phyloP scores from a whole-genome alignment of 2,329 filamentous ascomycete genomes.

The Helotiales sp. region DNA sequence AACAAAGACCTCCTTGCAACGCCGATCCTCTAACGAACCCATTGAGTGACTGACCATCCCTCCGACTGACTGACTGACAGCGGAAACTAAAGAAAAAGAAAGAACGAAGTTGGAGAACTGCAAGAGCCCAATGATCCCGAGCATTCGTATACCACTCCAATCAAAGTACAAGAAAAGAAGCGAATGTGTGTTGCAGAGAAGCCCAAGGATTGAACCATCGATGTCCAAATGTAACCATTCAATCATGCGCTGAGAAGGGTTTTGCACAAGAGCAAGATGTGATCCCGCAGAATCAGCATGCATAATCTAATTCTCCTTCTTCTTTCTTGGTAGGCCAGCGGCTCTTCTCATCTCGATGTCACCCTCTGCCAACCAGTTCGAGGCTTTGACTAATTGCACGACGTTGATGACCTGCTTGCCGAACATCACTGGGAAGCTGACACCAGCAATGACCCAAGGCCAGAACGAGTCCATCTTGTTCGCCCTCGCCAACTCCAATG shows the following conservation, averaged over 20 bases:
- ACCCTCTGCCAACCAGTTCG: slow-evolving; percentile 90
- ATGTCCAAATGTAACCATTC: slow-evolving; percentile 15
- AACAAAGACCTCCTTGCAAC: slow-evolving; percentile 22
- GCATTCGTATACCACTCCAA: slow-evolving; percentile 20
- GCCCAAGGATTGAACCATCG: slow-evolving; percentile 13
- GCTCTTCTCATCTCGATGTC: slow-evolving; percentile 70
- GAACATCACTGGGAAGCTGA: slow-evolving; percentile 86
- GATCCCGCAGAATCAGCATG: neutral
- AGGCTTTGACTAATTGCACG: slow-evolving; percentile 91
- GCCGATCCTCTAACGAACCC: slow-evolving; percentile 26
- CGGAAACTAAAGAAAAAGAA: slow-evolving; percentile 24
- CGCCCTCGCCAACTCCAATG: slow-evolving; percentile 87
- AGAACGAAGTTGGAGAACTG: slow-evolving; percentile 23
- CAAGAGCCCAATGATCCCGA: slow-evolving; percentile 16
- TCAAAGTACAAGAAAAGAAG: slow-evolving; percentile 30
- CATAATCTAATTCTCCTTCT: slow-evolving; percentile 37
- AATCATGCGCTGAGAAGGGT: slow-evolving; percentile 5
- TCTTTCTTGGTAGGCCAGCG: slow-evolving; percentile 58
- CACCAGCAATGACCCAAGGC: slow-evolving; percentile 79
- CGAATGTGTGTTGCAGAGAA: slow-evolving; percentile 7
- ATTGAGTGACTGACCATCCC: slow-evolving; percentile 4
- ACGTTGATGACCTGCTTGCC: slow-evolving; percentile 94
- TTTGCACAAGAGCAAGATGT: neutral
- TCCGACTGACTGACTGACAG: slow-evolving; percentile 20
- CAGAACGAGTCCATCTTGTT: slow-evolving; percentile 86